These are phyloP conservation scores for Tremella fuciformis DNA, from an alignment of 768 basidiomycete genomes.

Conservation along the genomic window DNA sequence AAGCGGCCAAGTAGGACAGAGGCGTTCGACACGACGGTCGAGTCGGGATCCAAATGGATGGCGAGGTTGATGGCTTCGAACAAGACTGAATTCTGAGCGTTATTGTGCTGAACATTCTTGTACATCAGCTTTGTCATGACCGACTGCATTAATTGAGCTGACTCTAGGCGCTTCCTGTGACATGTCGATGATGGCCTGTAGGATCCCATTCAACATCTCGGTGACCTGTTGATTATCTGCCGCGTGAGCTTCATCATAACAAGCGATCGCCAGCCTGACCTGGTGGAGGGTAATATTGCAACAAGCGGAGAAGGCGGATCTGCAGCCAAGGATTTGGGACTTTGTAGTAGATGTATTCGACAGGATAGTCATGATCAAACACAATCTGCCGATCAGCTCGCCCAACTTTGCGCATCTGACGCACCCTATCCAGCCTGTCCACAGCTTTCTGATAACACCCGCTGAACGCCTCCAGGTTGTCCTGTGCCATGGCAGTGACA, in stretches of 20 bases:
- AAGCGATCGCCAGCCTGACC: constrained; percentile 58
- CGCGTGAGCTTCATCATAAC: neutral
- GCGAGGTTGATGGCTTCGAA: constrained; percentile 97
- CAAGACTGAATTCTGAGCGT: constrained; percentile 95
- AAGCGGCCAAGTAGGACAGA: constrained; percentile 89
- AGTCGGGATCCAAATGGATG: constrained; percentile 90
- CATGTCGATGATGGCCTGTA: constrained; percentile 87
- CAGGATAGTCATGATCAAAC: constrained; percentile 81
- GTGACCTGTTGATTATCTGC: constrained; percentile 80
- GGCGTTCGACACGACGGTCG: constrained; percentile 79
- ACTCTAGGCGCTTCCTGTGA: constrained; percentile 70
- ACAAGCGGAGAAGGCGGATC: constrained; percentile 83
- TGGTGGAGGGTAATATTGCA: constrained; percentile 94
- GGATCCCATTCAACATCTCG: constrained; percentile 71
- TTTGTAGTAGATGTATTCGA: constrained; percentile 94
- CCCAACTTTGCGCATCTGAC: constrained; percentile 28
- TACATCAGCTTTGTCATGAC: neutral
- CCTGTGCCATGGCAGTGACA: constrained; percentile 90
- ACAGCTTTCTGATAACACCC: constrained; percentile 95
- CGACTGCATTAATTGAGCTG: neutral
- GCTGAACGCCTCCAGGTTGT: constrained; percentile 81
- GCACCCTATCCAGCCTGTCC: constrained; percentile 76
- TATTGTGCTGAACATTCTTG: constrained; percentile 94
- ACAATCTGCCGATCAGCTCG: constrained; percentile 62
- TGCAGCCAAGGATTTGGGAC: constrained; percentile 97